These are phyloP conservation scores for Vitis rotundifolia DNA, from an alignment of 164 flowering plant species.

Conservation along the genomic window DNA sequence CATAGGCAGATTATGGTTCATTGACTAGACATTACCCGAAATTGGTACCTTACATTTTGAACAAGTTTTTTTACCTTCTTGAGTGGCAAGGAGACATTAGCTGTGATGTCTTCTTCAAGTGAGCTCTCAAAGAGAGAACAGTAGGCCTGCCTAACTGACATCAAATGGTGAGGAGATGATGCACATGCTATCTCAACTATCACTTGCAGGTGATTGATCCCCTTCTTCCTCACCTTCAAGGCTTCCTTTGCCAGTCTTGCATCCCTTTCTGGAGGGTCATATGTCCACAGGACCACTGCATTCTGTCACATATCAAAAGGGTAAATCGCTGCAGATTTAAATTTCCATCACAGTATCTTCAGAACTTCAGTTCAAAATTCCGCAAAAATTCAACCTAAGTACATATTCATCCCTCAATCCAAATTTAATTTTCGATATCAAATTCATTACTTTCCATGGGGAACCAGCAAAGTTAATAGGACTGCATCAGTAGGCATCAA, in stretches of 20 bases:
- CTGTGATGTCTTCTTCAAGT: conserved; percentile 68
- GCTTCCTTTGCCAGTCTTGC: conserved; percentile 65
- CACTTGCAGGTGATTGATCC: conserved; percentile 36
- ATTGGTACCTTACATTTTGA: neutral
- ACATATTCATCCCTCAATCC: too few relatives aligned
- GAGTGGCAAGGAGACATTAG: conserved; percentile 33
- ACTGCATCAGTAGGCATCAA: too few relatives aligned
- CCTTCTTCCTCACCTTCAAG: conserved; percentile 40
- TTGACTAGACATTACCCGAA: too few relatives aligned
- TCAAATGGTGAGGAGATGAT: conserved; percentile 64
- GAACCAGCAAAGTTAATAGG: too few relatives aligned
- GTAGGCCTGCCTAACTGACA: conserved; percentile 68
- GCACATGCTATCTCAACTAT: conserved; percentile 80
- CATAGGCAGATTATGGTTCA: too few relatives aligned
- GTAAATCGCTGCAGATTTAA: neutral
- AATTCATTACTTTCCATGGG: too few relatives aligned
- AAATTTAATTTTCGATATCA: too few relatives aligned
- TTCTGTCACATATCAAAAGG: conserved; percentile 38
- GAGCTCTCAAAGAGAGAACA: conserved; percentile 62
- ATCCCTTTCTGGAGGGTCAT: conserved; percentile 79
- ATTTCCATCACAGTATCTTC: too few relatives aligned
- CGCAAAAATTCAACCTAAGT: too few relatives aligned
- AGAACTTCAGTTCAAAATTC: neutral
- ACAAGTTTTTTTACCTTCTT: conserved; percentile 46
- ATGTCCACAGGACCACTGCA: conserved; percentile 67